Evolutionary conservation across 169 alveolate genomes (phyloP).

Genomic region (Plasmodium vinckei): DNA sequence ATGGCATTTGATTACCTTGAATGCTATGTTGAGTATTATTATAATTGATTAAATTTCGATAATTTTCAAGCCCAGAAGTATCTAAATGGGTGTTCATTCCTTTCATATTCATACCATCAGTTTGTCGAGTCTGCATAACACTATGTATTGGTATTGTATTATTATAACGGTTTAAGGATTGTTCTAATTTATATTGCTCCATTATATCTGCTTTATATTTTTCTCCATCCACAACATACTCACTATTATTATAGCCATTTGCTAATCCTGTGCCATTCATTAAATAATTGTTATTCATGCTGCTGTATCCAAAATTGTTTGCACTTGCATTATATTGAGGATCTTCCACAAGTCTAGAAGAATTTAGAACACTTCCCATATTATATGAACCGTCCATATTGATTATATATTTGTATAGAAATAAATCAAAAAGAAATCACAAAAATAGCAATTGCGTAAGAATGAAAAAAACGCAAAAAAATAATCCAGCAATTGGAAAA

Average conservation of each 20-base stretch:
- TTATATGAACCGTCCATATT: constrained; percentile 56
- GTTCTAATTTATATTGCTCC: constrained; percentile 53
- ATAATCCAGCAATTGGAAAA: too few relatives aligned
- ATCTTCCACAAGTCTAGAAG: constrained; percentile 67
- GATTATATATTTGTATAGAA: too few relatives aligned
- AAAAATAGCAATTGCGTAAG: too few relatives aligned
- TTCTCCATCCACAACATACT: constrained; percentile 33
- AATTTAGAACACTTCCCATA: constrained; percentile 46
- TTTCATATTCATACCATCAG: constrained; percentile 46
- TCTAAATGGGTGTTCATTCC: constrained; percentile 65
- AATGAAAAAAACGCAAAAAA: too few relatives aligned
- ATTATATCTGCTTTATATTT: constrained; percentile 55
- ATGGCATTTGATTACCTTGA: constrained; percentile 44
- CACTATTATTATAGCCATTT: constrained; percentile 31
- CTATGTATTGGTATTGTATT: constrained; percentile 63
- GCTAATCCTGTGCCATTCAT: constrained; percentile 67
- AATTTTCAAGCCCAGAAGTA: constrained; percentile 61
- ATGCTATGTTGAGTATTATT: constrained; percentile 68
- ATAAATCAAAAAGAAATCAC: too few relatives aligned
- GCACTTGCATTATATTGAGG: constrained; percentile 30
- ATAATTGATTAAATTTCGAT: constrained; percentile 65
- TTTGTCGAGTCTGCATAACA: constrained; percentile 22
- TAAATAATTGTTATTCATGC: constrained; percentile 57
- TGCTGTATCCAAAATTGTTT: constrained; percentile 20
- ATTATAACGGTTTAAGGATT: constrained; percentile 33